Evolutionary conservation across 306 rosid genomes (phyloP), one percentile per base, ranked within the genome.

Genomic region (Quercus wislizeni): DNA sequence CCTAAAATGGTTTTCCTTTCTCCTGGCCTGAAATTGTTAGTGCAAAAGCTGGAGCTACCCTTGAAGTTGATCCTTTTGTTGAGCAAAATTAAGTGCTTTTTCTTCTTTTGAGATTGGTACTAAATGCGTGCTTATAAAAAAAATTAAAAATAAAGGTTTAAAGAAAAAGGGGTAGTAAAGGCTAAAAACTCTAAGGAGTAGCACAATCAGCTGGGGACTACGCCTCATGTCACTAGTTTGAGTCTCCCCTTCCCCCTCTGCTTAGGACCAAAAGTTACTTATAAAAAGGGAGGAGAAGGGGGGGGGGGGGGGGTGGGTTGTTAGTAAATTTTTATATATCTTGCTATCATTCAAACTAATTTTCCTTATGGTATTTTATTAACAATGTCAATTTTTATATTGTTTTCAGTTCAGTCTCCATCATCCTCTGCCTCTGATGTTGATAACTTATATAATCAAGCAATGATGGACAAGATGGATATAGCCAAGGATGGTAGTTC

Each of bases 401-500:
- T n/a, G 3, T 35, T 46, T 67, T 67, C 51, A 67, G 72, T 19
- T 35, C 51, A 67, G 51, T 67, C 72, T 35, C 72, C 72, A 33
- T 67, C 72, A 33, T 67, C 72, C 38, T 35, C 52, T 67, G 72
- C 72, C 72, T 67, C 52, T 9, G 72, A 67, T 35, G 72, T 35
- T 9, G 72, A 67, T 35, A 4, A 19, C 27, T 35, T 67, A 35
- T 18, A 67, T 35, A 67, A 67, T 11, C 72, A 33, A 17, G 52
- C 72, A 9, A 19, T 67, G 27, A 33, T 67, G 49, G 71, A 18
- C 20, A 17, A 31, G 71, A 30, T 17, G 23, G 71, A 31, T 18
- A 0, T 65, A 17, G 69, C 20, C 43, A 63, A 63, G 38, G 69
- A 63, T 63, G 69, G 69, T 13, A 28, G 20, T 63, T 63, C 69